Evolutionary conservation across 345 rosid species (phyloP).

Genomic region (Hibiscus syriacus): DNA sequence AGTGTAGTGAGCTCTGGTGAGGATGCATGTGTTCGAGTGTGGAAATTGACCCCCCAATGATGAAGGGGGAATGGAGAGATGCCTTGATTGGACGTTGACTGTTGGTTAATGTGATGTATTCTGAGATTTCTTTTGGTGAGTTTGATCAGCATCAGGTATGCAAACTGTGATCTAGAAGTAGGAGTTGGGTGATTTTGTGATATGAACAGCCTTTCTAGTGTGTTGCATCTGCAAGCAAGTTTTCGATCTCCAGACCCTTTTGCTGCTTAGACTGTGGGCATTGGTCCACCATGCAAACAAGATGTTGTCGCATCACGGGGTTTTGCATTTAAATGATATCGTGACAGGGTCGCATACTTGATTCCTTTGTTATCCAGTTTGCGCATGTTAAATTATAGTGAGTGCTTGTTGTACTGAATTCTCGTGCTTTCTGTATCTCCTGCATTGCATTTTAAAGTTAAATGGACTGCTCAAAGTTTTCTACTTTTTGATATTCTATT

Average conservation of each 20-base stretch:
- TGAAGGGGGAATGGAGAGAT: not conserved
- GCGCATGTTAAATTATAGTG: not conserved
- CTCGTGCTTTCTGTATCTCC: not conserved
- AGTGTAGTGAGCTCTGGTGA: constrained; percentile 62
- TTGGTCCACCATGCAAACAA: not conserved
- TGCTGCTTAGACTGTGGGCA: not conserved
- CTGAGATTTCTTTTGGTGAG: not conserved
- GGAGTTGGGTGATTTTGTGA: constrained; percentile 6
- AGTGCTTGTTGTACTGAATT: not conserved
- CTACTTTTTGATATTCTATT: no score
- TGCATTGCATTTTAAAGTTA: not conserved
- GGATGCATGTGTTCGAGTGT: constrained; percentile 64
- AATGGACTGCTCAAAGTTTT: not conserved
- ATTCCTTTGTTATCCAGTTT: not conserved
- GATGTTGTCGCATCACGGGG: not conserved
- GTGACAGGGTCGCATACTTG: no score
- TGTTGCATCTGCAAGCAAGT: not conserved
- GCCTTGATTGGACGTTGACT: not conserved
- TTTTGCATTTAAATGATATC: no score
- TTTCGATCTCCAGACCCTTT: not conserved
- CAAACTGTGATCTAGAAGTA: not conserved
- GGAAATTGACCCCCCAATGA: constrained; percentile 28
- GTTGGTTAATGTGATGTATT: not conserved
- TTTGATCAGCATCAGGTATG: not conserved
- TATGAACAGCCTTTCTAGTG: not conserved